These are phyloP conservation scores for Solanum arcanum DNA, from an alignment of 257 asterid genomes.

Conservation along the genomic window DNA sequence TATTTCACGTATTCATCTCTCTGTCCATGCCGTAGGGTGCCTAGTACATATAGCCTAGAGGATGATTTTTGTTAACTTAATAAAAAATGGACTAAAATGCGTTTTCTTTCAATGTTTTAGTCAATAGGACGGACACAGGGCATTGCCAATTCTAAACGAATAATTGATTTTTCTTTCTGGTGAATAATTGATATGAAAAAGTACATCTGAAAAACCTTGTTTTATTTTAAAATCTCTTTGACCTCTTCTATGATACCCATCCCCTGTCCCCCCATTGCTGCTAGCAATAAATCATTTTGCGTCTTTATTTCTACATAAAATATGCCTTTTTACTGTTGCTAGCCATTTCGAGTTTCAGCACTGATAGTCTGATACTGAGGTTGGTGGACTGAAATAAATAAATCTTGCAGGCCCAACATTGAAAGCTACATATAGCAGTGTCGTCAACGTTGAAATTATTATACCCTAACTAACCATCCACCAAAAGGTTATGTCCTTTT, in stretches of 20 bases:
- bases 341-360: not conserved
- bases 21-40: not conserved
- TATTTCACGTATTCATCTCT: not conserved
- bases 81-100: not conserved
- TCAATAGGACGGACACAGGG: not conserved
- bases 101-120: not conserved
- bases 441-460: not conserved
- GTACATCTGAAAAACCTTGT: not conserved
- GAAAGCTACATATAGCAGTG: not conserved
- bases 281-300: no score
- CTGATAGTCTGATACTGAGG: not conserved
- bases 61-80: not conserved
- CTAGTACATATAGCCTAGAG: not conserved
- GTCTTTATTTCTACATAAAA: not conserved
- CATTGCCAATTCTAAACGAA: not conserved
- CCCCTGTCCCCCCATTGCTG: not conserved
- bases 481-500: not conserved
- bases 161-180: not conserved
- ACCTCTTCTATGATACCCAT: not conserved
- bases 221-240: not conserved
- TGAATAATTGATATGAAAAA: not conserved
- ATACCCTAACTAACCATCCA: not conserved
- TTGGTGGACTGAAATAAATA: not conserved
- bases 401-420: not conserved
- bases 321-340: not conserved